Conservation (phyloP, 1,284 basidiomycete species). For the Naganishia cerealis region DNA sequence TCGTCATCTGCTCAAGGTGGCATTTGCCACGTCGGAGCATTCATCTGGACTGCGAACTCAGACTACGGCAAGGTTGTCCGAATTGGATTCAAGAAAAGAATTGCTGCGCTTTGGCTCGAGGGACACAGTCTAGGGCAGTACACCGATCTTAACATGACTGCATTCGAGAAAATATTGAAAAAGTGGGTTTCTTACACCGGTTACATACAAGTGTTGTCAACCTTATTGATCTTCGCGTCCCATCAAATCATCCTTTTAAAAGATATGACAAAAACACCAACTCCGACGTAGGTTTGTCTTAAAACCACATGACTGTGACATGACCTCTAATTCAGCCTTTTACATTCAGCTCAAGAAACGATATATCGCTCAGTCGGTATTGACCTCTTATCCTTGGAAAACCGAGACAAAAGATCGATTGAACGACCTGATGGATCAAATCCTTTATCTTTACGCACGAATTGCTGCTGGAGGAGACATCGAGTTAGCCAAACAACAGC, state of each 20-base stretch:
- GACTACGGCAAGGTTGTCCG: conserved; percentile 87
- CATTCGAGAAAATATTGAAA: conserved; percentile 94
- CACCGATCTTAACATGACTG: conserved; percentile 88
- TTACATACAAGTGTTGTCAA: conserved; percentile 2
- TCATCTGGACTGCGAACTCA: conserved; percentile 74
- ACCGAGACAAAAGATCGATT: conserved; percentile 66
- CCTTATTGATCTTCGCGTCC: conserved; percentile 6
- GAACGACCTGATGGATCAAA: conserved; percentile 62
- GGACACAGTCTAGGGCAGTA: conserved; percentile 87
- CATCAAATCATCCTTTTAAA: conserved; percentile 6
- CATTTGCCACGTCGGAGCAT: conserved; percentile 39
- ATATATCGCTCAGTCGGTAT: conserved; percentile 77
- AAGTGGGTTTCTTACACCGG: conserved; percentile 62
- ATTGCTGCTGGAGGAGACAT: conserved; percentile 79
- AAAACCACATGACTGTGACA: conserved; percentile 2
- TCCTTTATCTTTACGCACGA: conserved; percentile 77
- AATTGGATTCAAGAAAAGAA: conserved; percentile 85
- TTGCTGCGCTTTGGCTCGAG: conserved; percentile 81
- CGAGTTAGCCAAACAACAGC: conserved; percentile 71
- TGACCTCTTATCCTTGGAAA: conserved; percentile 68
- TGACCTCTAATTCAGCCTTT: conserved; percentile 7
- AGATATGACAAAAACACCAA: conserved; percentile 94
- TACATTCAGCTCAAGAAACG: conserved; percentile 68
- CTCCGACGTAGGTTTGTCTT: conserved; percentile 60
- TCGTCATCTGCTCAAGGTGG: conserved; percentile 20